Percentiles rank a stretch among this genome's conserved stretches.
Evolutionary conservation across 2,329 filamentous ascomycete genomes (phyloP).

Genomic region (Alternaria sp.): DNA sequence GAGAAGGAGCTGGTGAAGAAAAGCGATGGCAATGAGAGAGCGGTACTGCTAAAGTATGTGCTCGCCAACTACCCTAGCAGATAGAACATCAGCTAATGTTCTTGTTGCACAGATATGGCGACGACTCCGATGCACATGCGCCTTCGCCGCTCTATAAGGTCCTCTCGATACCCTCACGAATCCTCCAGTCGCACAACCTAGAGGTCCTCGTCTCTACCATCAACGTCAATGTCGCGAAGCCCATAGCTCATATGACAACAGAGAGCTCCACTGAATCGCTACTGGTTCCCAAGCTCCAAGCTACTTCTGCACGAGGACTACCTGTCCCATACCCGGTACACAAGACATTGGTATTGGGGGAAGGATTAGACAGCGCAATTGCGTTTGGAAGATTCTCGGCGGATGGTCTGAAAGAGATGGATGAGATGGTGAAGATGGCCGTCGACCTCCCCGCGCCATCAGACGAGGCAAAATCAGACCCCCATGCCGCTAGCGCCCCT

Average conservation of each 20-base stretch:
- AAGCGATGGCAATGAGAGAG: constrained; percentile 45
- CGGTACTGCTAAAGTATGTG: constrained; percentile 54
- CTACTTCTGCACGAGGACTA: constrained; percentile 69
- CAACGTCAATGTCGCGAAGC: constrained; percentile 55
- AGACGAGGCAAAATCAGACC: constrained; percentile 46
- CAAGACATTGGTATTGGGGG: constrained; percentile 75
- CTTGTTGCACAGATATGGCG: constrained; percentile 60
- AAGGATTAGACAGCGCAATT: constrained; percentile 74
- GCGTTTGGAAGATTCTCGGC: constrained; percentile 56
- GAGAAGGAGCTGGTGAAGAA: constrained; percentile 53
- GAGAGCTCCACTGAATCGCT: constrained; percentile 68
- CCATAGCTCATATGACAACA: constrained; percentile 31
- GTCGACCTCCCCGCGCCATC: constrained; percentile 63
- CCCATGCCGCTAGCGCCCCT: constrained; percentile 39
- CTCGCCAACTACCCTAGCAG: not conserved
- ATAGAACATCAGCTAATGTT: constrained; percentile 24
- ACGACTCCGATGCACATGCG: constrained; percentile 57
- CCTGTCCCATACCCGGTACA: constrained; percentile 84
- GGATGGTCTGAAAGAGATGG: constrained; percentile 49
- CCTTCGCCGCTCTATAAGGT: constrained; percentile 66
- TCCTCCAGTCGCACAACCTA: constrained; percentile 67
- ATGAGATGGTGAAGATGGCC: constrained; percentile 62
- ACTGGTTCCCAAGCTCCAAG: constrained; percentile 77
- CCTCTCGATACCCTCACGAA: constrained; percentile 69
- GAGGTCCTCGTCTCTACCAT: constrained; percentile 69